Conservation (phyloP, 345 rosid genomes). For the Melastoma malabathricum region DNA sequence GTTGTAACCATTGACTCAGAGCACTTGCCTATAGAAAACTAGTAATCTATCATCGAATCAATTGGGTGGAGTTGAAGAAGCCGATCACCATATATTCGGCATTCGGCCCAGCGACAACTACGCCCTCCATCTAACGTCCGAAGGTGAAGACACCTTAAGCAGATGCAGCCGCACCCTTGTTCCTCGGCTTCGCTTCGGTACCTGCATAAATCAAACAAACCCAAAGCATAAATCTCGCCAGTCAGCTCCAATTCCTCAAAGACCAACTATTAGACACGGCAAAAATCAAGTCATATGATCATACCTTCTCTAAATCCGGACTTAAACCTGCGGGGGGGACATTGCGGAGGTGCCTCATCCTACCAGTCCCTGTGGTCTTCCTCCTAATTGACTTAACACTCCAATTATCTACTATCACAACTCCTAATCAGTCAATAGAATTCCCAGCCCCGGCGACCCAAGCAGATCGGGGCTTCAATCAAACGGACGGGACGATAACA, state of each 20-base stretch:
- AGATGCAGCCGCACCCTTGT: constrained; percentile 48
- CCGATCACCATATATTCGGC: too few relatives aligned
- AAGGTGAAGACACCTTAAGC: constrained; percentile 16
- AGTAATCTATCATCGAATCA: too few relatives aligned
- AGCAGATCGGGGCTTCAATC: background rate
- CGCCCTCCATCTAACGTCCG: too few relatives aligned
- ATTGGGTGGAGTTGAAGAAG: too few relatives aligned
- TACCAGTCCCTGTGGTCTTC: constrained; percentile 91
- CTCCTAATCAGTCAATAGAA: background rate
- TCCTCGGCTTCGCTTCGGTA: constrained; percentile 85
- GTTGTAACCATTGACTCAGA: too few relatives aligned
- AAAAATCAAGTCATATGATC: background rate
- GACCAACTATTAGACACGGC: background rate
- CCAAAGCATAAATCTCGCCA: background rate
- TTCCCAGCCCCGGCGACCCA: background rate
- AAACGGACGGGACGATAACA: background rate
- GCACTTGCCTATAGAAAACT: too few relatives aligned
- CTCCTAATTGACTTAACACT: constrained; percentile 91
- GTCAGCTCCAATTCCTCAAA: background rate
- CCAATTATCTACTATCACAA: constrained; percentile 61
- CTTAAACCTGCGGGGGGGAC: constrained; percentile 84
- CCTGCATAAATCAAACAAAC: constrained; percentile 19
- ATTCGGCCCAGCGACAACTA: too few relatives aligned
- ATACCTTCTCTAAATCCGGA: constrained; percentile 83
- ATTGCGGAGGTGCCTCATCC: constrained; percentile 81